Evolutionary conservation across 75 land plant species (phyloP), one percentile per base, ranked within the genome.

Genomic region (Ceratopteris richardii): DNA sequence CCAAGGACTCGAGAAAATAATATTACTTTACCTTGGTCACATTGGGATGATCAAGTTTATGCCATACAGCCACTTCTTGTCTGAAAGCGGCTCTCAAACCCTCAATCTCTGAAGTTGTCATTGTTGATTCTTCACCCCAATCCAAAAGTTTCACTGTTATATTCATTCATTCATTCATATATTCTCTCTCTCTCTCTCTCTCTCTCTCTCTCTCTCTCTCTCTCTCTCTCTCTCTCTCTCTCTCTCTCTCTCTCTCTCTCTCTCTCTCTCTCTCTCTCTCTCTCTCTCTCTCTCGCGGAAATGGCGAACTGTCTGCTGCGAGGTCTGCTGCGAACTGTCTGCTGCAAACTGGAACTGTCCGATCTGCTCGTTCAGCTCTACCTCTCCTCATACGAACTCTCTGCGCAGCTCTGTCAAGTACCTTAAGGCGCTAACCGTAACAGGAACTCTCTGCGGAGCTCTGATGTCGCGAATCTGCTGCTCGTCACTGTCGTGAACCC

Each of bases 41-140:
- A 55, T 77, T 77, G 6, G 72, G 78, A 61, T 77, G 80, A 30
- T 77, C 78, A 23, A 77, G 77, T 17, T 57, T 77, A 40, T 74
- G 72, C 80, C 80, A 77, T 1, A 77, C 78, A 30, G 77, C 77
- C 14, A 74, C 80, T 63, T 77, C 79, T 66, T 76, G 79, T 24
- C 64, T 51, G 61, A 76, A 76, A 20, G 70, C 42, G 17, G 69
- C 40, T 28, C 79, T 33, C 13, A 66, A 16, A 30, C 46, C 43
- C 18, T 33, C 66, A 23, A 67, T 57, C 33, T 66, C 66, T 19
- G 67, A 62, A 29, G 30, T 29, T 6, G 71, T 37, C 71, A 74
- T 77, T 30, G 59, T 57, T 43, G 43, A 23, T 33, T 74, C 78
- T 41, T 74, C 71, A 18, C 80, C 80, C 80, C 79, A 76, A 31